Evolutionary conservation across 1,284 basidiomycete species (phyloP), one percentile per base, ranked within the genome.

Genomic region (Paramarasmius palmivorus): DNA sequence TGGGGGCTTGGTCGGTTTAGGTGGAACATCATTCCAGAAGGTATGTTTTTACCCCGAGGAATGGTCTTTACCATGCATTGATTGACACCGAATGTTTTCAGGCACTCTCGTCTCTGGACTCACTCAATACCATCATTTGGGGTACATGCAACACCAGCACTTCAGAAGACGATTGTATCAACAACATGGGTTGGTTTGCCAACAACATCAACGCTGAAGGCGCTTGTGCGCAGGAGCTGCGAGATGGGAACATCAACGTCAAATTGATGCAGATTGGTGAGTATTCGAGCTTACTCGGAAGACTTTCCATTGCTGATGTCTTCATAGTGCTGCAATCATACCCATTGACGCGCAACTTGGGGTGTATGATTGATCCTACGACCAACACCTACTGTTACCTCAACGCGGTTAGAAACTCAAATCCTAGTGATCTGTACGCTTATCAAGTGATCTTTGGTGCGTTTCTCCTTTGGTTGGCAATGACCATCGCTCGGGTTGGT

Each of bases 51-150:
- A 40, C 17, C 20, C 39, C 25, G 41, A 48, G 23, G 17, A 6
- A 32, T 6, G 29, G 29, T 32, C 6, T 32, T 12, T 32, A 32
- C 29, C 29, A 6, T 32, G 29, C 7, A 32, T 32, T 32, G 29
- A 32, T 32, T 32, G 29, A 32, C 6, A 6, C 7, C 6, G 29
- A 32, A 32, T 32, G 29, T 6, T 32, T 6, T 6, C 20, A 42
- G 54, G 45, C 35, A 55, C 35, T 9, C 32, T 34, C 5, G 37
- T 41, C 54, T 45, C 38, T 35, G 36, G 45, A 22, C 68, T 90
- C 86, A 78, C 81, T 15, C 83, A 93, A 92, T 63, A 65, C 73
- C 2, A 73, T 92, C 34, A 62, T 93, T 7, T 90, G 85, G 84
- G 88, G 87, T 3, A 90, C 86, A 0, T 91, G 88, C 66, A 88